These are phyloP conservation scores for Colletotrichum destructivum DNA, from an alignment of 2,329 filamentous ascomycete genomes.

Conservation along the genomic window DNA sequence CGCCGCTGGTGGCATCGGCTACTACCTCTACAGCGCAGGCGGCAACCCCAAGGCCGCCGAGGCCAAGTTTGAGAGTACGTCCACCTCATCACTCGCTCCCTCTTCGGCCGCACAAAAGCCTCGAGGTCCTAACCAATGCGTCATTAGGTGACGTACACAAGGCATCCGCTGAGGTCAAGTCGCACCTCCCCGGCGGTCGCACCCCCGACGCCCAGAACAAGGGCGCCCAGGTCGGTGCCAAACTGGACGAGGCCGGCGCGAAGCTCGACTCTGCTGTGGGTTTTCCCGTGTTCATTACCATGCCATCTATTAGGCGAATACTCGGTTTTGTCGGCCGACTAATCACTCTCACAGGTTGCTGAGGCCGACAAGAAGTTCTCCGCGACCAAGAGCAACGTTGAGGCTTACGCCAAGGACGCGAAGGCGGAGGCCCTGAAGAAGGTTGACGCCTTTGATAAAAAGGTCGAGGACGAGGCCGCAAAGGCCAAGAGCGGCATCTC, in stretches of 20 bases:
- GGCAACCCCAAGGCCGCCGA: conserved; percentile 86
- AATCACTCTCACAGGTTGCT: conserved; percentile 64
- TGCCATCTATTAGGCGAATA: not conserved
- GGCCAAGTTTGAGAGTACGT: conserved; percentile 87
- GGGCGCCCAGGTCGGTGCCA: conserved; percentile 68
- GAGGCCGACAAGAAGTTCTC: conserved; percentile 75
- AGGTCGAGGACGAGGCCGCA: conserved; percentile 81
- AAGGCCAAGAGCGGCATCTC: conserved; percentile 89
- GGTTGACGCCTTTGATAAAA: conserved; percentile 87
- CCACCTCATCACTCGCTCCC: not conserved
- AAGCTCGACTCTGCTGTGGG: conserved; percentile 80
- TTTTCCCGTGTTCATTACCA: conserved; percentile 42
- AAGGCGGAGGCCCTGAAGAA: conserved; percentile 78
- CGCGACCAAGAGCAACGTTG: conserved; percentile 73
- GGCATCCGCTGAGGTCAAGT: conserved; percentile 76
- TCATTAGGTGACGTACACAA: conserved; percentile 81
- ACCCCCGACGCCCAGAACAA: conserved; percentile 72
- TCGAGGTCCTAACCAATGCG: not conserved
- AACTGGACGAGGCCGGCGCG: conserved; percentile 71
- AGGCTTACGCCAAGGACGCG: conserved; percentile 73
- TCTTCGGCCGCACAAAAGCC: not conserved
- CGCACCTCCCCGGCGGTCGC: conserved; percentile 75
- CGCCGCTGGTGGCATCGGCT: conserved; percentile 79
- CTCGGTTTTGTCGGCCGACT: conserved; percentile 42
- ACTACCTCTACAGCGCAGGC: conserved; percentile 93